Percentiles rank a stretch among this genome's conserved stretches.
Conservation (phyloP, 768 basidiomycete species). For the Lactifluus pinguis region DNA sequence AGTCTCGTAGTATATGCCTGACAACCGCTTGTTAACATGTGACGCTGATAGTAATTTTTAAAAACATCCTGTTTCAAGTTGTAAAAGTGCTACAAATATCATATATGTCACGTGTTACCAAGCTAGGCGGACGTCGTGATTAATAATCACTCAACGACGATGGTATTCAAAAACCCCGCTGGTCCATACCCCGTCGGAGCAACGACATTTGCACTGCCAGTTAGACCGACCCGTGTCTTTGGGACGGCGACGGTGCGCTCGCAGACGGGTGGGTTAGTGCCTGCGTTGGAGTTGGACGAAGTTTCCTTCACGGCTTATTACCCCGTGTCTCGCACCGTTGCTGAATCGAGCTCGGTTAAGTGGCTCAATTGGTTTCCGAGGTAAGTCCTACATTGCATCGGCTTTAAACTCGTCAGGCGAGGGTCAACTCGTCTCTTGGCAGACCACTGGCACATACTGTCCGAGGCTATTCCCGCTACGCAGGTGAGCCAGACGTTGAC, state of each 20-base stretch:
- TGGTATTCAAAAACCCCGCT: conserved; percentile 2
- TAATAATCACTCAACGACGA: background rate
- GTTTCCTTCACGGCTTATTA: conserved; percentile 16
- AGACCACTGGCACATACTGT: conserved; percentile 10
- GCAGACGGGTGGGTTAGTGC: background rate
- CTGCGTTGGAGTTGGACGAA: conserved; percentile 9
- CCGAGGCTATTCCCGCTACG: conserved; percentile 11
- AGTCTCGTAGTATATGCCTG: too few species aligned
- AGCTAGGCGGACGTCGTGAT: too few species aligned
- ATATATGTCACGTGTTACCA: too few species aligned
- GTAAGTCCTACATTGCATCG: background rate
- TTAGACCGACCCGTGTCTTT: background rate
- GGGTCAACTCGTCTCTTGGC: background rate
- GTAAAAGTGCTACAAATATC: too few species aligned
- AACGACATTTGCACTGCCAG: conserved; percentile 8
- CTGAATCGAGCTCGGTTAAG: background rate
- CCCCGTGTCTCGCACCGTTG: background rate
- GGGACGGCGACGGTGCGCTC: conserved; percentile 1
- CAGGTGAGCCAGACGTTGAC: background rate
- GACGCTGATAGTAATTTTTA: too few species aligned
- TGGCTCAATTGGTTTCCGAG: conserved; percentile 13
- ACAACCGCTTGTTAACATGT: too few species aligned
- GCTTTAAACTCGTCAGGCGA: background rate
- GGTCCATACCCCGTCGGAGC: conserved; percentile 15
- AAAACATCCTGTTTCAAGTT: too few species aligned